Evolutionary conservation across 2,329 filamentous ascomycete genomes (phyloP).

Genomic region (Penicillium italicum): DNA sequence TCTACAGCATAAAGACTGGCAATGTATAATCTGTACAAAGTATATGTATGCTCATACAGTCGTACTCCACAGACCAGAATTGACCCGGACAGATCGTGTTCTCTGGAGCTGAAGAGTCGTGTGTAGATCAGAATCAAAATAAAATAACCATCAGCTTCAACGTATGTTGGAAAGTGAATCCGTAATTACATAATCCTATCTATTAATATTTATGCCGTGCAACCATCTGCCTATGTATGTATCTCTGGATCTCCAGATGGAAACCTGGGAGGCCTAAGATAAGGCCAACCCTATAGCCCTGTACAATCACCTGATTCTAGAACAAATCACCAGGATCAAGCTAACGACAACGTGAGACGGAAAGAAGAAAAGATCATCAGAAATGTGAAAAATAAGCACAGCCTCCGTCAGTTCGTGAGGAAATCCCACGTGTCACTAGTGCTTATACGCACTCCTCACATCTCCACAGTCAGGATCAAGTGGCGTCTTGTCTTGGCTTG

Average conservation of each 20-base stretch:
- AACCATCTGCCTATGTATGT: background rate
- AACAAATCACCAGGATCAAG: background rate
- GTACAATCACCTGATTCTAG: background rate
- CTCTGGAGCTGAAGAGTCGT: background rate
- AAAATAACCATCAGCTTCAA: background rate
- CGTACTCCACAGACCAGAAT: slow-evolving; percentile 3
- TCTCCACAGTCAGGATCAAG: background rate
- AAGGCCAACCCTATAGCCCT: background rate
- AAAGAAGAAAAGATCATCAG: background rate
- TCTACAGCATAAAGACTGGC: background rate
- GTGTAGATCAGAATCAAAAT: background rate
- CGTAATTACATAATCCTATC: too few relatives aligned
- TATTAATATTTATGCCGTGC: background rate
- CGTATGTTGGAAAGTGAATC: background rate
- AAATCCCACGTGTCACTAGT: slow-evolving; percentile 10
- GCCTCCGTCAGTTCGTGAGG: slow-evolving; percentile 3
- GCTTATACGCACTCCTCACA: background rate
- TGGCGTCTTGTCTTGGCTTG: background rate
- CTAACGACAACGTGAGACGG: background rate
- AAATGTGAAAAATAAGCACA: slow-evolving; percentile 1
- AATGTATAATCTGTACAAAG: background rate
- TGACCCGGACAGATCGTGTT: background rate
- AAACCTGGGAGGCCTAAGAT: background rate
- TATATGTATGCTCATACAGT: background rate
- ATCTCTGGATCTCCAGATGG: background rate